phyloP scores from a whole-genome alignment of 768 basidiomycete genomes.

The Lactarius evosmus region DNA sequence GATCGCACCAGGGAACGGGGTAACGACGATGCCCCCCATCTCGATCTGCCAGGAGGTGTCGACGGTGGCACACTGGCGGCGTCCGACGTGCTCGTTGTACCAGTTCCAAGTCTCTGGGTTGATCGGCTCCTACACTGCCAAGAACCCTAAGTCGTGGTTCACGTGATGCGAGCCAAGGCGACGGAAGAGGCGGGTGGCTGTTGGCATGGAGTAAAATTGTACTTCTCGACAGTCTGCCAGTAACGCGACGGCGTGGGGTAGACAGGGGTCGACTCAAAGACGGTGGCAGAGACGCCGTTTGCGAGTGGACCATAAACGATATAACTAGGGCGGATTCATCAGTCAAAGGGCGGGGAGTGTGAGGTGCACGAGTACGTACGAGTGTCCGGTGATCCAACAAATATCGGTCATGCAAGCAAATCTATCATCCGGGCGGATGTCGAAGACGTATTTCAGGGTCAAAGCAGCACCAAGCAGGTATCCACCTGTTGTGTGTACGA shows the following conservation, averaged over 20 bases:
- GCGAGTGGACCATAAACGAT: constrained; percentile 93
- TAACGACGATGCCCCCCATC: constrained; percentile 92
- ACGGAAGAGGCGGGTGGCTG: constrained; percentile 90
- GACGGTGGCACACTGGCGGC: constrained; percentile 84
- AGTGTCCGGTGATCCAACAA: constrained; percentile 98
- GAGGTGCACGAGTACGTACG: constrained; percentile 39
- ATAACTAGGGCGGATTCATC: constrained; percentile 45
- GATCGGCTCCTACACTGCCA: constrained; percentile 96
- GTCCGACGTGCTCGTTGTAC: constrained; percentile 95
- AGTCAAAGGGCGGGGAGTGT: neutral
- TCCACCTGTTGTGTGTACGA: constrained; percentile 86
- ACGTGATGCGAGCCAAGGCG: constrained; percentile 85
- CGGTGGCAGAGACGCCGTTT: constrained; percentile 79
- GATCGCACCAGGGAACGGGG: constrained; percentile 94
- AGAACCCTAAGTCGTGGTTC: constrained; percentile 85
- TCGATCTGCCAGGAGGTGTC: constrained; percentile 99
- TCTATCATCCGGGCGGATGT: constrained; percentile 92
- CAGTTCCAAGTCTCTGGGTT: constrained; percentile 99
- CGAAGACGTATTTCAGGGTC: constrained; percentile 97
- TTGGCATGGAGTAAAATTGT: constrained; percentile 94
- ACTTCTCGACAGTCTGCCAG: constrained; percentile 93
- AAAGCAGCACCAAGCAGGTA: constrained; percentile 91
- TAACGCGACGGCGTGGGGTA: constrained; percentile 96
- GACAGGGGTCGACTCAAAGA: constrained; percentile 96
- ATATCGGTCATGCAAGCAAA: constrained; percentile 99